Percentiles rank a stretch among this genome's conserved stretches.
Conservation (phyloP, 2,329 filamentous ascomycete genomes). For the Aspergillus chevalieri region DNA sequence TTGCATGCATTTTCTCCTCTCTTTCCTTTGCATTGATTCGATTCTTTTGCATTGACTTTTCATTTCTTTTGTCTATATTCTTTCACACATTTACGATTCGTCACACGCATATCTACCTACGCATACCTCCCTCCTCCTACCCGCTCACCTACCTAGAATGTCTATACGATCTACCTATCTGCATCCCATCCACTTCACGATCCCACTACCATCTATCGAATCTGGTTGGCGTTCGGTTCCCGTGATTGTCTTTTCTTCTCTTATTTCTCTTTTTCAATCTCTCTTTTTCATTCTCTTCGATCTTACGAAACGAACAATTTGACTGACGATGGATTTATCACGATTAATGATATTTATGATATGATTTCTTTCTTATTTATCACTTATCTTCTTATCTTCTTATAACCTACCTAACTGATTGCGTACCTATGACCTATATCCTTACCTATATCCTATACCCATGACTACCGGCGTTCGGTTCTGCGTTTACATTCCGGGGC, state of each 20-base stretch:
- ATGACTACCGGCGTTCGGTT: not conserved
- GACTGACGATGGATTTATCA: not conserved
- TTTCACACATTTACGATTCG: not conserved
- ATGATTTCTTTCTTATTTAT: slow-evolving; percentile 1
- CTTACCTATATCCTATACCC: not conserved
- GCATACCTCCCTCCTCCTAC: too few species aligned
- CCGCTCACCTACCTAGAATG: too few species aligned
- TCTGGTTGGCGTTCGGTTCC: not conserved
- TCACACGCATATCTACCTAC: too few species aligned
- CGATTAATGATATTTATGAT: slow-evolving; percentile 1
- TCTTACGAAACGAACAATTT: not conserved
- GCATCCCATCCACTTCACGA: too few species aligned
- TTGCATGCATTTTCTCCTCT: slow-evolving; percentile 4
- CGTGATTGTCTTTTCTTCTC: slow-evolving; percentile 2
- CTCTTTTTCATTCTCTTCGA: not conserved
- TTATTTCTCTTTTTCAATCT: not conserved
- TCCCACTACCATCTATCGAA: too few species aligned
- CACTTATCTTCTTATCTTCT: not conserved
- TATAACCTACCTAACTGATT: not conserved
- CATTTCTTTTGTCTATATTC: not conserved
- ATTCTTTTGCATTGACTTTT: slow-evolving; percentile 6
- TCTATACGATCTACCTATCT: not conserved
- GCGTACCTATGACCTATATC: too few species aligned
- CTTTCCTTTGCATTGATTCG: slow-evolving; percentile 9
- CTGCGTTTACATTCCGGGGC: too few species aligned